A percentile compares a stretch with the other conserved stretches of the same genome.
phyloP scores from a whole-genome alignment of 371 early-diverging fungal species.

The Ordospora colligata region DNA sequence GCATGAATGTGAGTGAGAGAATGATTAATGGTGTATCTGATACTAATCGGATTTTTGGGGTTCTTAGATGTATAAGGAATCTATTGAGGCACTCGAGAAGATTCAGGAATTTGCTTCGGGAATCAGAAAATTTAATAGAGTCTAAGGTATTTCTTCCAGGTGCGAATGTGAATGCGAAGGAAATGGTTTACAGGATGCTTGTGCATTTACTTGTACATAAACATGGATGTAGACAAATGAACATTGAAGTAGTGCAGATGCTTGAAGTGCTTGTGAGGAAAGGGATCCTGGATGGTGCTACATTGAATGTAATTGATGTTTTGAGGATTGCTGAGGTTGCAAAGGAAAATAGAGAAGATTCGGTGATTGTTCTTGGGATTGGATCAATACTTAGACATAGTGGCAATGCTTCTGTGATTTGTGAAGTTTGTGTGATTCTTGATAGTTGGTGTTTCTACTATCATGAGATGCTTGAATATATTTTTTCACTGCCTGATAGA shows the following conservation, averaged over 20 bases:
- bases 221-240: neutral
- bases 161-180: neutral
- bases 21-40: constrained; percentile 15
- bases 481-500: neutral
- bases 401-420: neutral
- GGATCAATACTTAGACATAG: neutral
- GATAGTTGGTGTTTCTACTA: constrained; percentile 14
- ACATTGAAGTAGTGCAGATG: neutral
- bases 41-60: constrained; percentile 25
- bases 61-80: constrained; percentile 12
- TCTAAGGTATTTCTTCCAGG: neutral
- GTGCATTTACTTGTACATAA: neutral
- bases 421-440: neutral
- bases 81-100: constrained; percentile 8
- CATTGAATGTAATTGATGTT: neutral
- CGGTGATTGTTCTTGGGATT: neutral
- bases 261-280: neutral
- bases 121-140: neutral
- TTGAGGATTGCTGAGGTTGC: neutral
- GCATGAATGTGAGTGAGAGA: neutral
- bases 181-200: neutral
- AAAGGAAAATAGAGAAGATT: constrained; percentile 3
- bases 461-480: neutral
- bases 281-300: neutral
- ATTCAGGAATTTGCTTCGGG: constrained; percentile 9